These are phyloP conservation scores for Aspergillus sp. DNA, from an alignment of 2,329 filamentous ascomycete genomes.

Conservation along the genomic window DNA sequence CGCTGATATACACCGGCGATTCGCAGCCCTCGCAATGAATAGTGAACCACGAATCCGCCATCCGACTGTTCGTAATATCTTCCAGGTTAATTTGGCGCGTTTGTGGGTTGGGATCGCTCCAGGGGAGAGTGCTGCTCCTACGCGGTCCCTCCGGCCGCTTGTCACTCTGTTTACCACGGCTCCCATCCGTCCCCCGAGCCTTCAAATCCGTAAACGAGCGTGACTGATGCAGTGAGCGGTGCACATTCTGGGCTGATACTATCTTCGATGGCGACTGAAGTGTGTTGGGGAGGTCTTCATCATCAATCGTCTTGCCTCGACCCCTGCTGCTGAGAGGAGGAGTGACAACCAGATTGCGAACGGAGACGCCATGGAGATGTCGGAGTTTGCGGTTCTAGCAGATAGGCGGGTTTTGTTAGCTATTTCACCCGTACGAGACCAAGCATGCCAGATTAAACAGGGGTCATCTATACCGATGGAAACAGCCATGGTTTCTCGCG, in stretches of 20 bases:
- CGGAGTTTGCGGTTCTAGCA: constrained; percentile 76
- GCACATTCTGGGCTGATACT: constrained; percentile 47
- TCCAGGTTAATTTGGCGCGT: constrained; percentile 67
- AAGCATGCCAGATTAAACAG: neutral
- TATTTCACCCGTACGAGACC: too few species aligned
- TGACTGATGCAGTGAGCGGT: constrained; percentile 46
- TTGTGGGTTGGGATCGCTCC: constrained; percentile 52
- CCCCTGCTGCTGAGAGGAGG: constrained; percentile 39
- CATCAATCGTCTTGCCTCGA: constrained; percentile 61
- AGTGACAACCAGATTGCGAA: constrained; percentile 73
- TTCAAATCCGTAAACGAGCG: constrained; percentile 51
- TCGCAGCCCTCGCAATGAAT: constrained; percentile 59
- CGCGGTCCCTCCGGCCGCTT: constrained; percentile 23
- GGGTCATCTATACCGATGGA: constrained; percentile 36
- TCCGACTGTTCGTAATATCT: constrained; percentile 58
- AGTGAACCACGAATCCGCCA: constrained; percentile 86
- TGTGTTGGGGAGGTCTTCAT: constrained; percentile 61
- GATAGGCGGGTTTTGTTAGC: too few species aligned
- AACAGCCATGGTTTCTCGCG: constrained; percentile 45
- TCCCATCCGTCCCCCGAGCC: constrained; percentile 12
- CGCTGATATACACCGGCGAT: constrained; percentile 84
- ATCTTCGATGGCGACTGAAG: constrained; percentile 65
- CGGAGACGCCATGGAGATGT: constrained; percentile 75
- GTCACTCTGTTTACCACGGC: constrained; percentile 9
- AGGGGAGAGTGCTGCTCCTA: constrained; percentile 55